Evolutionary conservation across 352 stramenopile genomes (phyloP).

Genomic region (Peronospora destructor): DNA sequence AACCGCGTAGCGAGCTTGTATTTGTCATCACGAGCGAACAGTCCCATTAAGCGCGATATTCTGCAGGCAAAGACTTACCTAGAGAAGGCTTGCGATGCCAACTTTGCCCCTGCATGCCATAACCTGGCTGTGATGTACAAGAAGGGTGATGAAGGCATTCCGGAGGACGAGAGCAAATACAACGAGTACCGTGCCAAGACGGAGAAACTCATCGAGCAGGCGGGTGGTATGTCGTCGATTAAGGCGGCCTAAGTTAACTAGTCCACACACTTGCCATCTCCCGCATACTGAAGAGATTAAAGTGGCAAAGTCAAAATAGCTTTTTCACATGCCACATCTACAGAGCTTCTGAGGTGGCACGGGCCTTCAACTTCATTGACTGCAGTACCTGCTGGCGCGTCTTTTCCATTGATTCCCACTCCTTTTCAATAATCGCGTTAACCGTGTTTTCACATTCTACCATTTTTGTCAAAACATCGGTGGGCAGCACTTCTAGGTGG

Average conservation of each 20-base stretch:
- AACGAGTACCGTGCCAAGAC: slow-evolving; percentile 74
- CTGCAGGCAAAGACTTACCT: slow-evolving; percentile 60
- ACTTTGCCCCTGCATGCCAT: slow-evolving; percentile 82
- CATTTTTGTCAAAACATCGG: slow-evolving; percentile 52
- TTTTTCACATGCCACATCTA: neutral
- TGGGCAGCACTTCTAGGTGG: slow-evolving; percentile 51
- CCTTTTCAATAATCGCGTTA: slow-evolving; percentile 39
- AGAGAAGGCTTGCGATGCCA: slow-evolving; percentile 70
- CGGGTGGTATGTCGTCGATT: slow-evolving; percentile 48
- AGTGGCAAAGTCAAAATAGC: neutral
- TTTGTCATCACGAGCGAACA: slow-evolving; percentile 30
- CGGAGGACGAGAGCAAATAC: slow-evolving; percentile 57
- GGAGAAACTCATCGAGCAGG: slow-evolving; percentile 63
- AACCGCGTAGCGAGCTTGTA: slow-evolving; percentile 78
- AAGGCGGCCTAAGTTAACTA: slow-evolving; percentile 25
- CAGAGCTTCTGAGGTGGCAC: slow-evolving; percentile 27
- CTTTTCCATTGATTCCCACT: slow-evolving; percentile 58
- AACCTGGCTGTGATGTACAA: slow-evolving; percentile 88
- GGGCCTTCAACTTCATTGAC: slow-evolving; percentile 26
- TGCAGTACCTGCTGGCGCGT: slow-evolving; percentile 40
- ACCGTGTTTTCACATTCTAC: slow-evolving; percentile 41
- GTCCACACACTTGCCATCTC: no score
- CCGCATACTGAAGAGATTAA: neutral
- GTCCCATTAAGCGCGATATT: slow-evolving; percentile 43
- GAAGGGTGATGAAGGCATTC: slow-evolving; percentile 68